Percentiles rank a stretch among this genome's conserved stretches.
Conservation (phyloP, 345 rosid species). For the Heritiera littoralis region DNA sequence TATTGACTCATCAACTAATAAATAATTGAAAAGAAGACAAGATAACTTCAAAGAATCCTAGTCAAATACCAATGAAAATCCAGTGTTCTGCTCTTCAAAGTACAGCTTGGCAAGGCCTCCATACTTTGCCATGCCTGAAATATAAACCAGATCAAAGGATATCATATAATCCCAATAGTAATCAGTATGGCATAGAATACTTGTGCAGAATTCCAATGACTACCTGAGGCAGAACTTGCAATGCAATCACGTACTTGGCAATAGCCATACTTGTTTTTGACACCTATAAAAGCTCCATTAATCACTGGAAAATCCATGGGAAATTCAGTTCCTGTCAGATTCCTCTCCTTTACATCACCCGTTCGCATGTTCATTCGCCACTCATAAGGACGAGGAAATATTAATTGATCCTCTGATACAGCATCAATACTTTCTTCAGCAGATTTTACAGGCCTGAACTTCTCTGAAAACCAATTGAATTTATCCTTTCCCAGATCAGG, state of each 20-base stretch:
- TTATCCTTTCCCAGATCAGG: conserved; percentile 36
- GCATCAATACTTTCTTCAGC: background rate
- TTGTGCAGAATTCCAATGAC: background rate
- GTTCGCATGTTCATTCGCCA: conserved; percentile 44
- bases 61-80: too few species aligned
- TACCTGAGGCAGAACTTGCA: conserved; percentile 47
- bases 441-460: conserved; percentile 23
- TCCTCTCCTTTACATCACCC: conserved; percentile 36
- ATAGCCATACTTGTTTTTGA: conserved; percentile 48
- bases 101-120: conserved; percentile 57
- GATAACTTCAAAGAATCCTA: too few species aligned
- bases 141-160: background rate
- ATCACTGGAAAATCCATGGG: conserved; percentile 51
- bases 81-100: conserved; percentile 29
- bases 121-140: conserved; percentile 44
- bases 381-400: conserved; percentile 37
- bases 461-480: conserved; percentile 41
- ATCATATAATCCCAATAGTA: background rate
- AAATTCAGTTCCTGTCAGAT: conserved; percentile 31
- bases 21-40: too few species aligned
- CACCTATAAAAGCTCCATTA: conserved; percentile 36
- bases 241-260: conserved; percentile 38
- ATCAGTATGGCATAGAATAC: background rate
- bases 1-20: too few species aligned
- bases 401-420: conserved; percentile 8